Base-by-base conservation (phyloP, 257 asterid species). In the Gynochthodes officinalis region DNA sequence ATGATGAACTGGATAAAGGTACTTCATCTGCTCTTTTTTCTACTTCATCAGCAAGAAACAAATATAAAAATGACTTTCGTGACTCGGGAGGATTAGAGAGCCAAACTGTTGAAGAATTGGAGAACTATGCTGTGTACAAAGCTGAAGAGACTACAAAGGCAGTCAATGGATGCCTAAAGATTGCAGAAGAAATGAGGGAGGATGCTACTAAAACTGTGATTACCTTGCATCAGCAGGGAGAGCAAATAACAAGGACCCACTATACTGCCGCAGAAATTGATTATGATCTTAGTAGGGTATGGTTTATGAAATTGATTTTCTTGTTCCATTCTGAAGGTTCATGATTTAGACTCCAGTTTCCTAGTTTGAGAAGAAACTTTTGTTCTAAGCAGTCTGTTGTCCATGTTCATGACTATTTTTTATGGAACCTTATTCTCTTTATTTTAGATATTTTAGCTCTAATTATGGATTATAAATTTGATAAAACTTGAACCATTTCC, bases 141-240 rank as follows among this genome's bases (percentile, higher is more conserved):
- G 90, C 99, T 72, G 93, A 92, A 79, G 96, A 92, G 73, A 90
- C 94, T 52, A 92, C 99, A 30, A 82, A 84, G 65, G 71, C 83
- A 19, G 96, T 85, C 63, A 86, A 90, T 32, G 73, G 79, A 72
- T 89, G 98, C 82, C 84, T 95, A 75, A 95, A 89, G 90, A 84
- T 95, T 80, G 99, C 96, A 7, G 97, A 89, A 82, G 98, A 88
- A 70, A 92, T 95, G 39, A 83, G 98, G 73, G 95, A 92, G 83
- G 94, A 84, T 80, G 97, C 93, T 67, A 87, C 98, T 43, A 89
- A 86, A 75, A 95, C 97, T 48, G 70, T 95, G 83, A 89, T 87
- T 33, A 85, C 88, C 58, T 70, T 95, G 76, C 98, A 95, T 86
- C 97, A 92, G 44, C 99, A 95, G 80, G 99, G 99, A 68, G 98